Evolutionary conservation across 441 rosid species (phyloP), one percentile per base, ranked within the genome.

Genomic region (Populus trichocarpa): DNA sequence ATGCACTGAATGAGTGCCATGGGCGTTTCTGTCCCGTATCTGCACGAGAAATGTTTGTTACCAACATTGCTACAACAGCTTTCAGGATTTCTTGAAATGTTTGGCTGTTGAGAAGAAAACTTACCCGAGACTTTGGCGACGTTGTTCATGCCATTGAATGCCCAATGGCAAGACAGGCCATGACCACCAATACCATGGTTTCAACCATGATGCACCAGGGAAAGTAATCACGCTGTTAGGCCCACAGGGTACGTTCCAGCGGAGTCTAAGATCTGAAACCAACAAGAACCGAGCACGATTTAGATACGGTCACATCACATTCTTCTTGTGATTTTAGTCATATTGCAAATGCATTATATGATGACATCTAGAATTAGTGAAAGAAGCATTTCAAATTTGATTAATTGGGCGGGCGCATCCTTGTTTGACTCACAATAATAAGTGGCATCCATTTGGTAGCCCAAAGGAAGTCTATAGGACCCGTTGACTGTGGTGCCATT

Each of bases 111-210:
- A 33, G 3, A 3, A 53, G 26, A 32, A 1, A 32, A 67, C 75
- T 85, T 85, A 93, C 97, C 98, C 94, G 13, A 96, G 87, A 79
- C 88, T 89, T 71, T 84, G 84, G 72, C 83, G 90, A 46, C 99
- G 97, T 75, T 75, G 85, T 73, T 96, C 86, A 25, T 96, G 99
- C 98, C 98, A 96, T 38, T 83, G 83, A 26, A 92, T 50, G 53
- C 99, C 99, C 72, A 96, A 72, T 8, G 98, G 98, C 68, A 93
- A 90, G 78, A 93, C 97, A 38, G 99, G 98, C 94, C 95, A 96
- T 38, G 99, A 89, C 98, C 99, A 96, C 99, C 98, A 96, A 65
- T 96, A 96, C 98, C 99, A 96, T 70, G 99, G 99, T 80, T 96
- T 96, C 88, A 93, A 79, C 97, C 97, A 96, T 23, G 90, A 84